Evolutionary conservation across 2,329 filamentous ascomycete genomes (phyloP).

Genomic region (Neodidymelliopsis sp.): DNA sequence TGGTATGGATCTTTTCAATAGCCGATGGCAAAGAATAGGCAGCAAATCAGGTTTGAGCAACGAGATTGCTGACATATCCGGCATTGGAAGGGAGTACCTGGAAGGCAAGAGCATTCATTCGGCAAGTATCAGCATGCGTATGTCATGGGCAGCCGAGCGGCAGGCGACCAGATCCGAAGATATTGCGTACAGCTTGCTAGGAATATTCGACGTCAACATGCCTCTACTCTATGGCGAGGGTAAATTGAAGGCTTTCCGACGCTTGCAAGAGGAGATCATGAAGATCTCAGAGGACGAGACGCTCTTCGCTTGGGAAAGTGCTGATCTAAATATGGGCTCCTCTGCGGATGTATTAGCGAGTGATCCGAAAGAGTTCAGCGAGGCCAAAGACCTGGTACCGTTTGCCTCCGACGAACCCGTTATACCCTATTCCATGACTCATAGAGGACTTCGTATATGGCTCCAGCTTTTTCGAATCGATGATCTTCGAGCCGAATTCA

Average conservation of each 20-base stretch:
- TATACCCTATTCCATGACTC: constrained; percentile 21
- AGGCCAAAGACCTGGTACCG: constrained; percentile 11
- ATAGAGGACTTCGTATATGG: constrained; percentile 22
- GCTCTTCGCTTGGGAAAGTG: constrained; percentile 26
- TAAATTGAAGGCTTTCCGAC: constrained; percentile 19
- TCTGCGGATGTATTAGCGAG: constrained; percentile 19
- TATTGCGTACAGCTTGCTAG: constrained; percentile 30
- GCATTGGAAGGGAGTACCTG: constrained; percentile 13
- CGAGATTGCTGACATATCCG: constrained; percentile 3
- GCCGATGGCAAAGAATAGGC: constrained; percentile 16
- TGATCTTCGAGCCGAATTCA: not conserved
- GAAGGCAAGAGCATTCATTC: constrained; percentile 2
- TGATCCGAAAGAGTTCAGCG: constrained; percentile 19
- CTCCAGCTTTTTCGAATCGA: constrained; percentile 4
- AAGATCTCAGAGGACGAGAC: constrained; percentile 27
- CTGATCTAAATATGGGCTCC: not conserved
- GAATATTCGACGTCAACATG: constrained; percentile 32
- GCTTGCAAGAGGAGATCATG: constrained; percentile 37
- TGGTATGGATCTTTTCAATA: constrained; percentile 20
- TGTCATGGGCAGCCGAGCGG: constrained; percentile 30
- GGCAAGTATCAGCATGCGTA: constrained; percentile 26
- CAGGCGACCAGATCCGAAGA: constrained; percentile 30
- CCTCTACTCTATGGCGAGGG: constrained; percentile 30
- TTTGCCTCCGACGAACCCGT: constrained; percentile 18
- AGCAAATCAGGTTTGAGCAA: not conserved